Percentiles rank a stretch among this genome's conserved stretches.
phyloP scores from a whole-genome alignment of 768 basidiomycete genomes.

The Hygrophoropsis aurantiaca region DNA sequence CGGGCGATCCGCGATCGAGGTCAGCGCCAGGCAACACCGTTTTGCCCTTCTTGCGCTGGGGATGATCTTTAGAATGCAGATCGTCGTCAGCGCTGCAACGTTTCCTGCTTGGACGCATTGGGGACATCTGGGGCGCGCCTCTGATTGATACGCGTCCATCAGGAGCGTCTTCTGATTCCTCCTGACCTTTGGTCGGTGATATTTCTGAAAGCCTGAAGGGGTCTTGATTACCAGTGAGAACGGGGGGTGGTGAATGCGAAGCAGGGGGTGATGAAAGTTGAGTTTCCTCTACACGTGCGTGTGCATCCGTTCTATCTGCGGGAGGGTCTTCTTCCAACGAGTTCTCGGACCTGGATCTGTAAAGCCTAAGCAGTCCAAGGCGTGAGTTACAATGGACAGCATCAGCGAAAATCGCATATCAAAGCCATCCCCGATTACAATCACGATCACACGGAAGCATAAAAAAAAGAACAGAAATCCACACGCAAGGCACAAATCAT shows the following conservation, averaged over 20 bases:
- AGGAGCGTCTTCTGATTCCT: constrained; percentile 10
- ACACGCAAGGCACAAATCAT: constrained; percentile 26
- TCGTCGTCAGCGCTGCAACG: constrained; percentile 38
- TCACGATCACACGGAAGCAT: constrained; percentile 11
- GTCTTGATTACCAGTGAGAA: constrained; percentile 1
- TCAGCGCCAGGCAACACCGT: constrained; percentile 9
- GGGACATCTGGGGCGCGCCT: constrained; percentile 27
- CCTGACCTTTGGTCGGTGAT: constrained; percentile 39
- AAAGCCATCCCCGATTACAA: constrained; percentile 10
- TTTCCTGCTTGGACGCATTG: constrained; percentile 47
- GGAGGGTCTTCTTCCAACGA: constrained; percentile 10
- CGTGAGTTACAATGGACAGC: constrained; percentile 17
- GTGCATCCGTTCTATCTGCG: constrained; percentile 10
- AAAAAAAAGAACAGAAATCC: constrained; percentile 10
- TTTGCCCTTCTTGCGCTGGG: constrained; percentile 33
- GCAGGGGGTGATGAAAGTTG: constrained; percentile 2
- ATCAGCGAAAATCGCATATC: constrained; percentile 20
- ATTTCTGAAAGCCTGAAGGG: constrained; percentile 51
- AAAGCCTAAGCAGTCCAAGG: constrained; percentile 27
- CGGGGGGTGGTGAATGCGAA: constrained; percentile 1
- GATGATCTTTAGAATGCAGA: constrained; percentile 15
- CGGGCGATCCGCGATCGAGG: constrained; percentile 14
- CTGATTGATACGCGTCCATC: constrained; percentile 15
- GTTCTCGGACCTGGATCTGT: constrained; percentile 17
- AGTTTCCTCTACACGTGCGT: constrained; percentile 2